Percentiles rank a stretch among this genome's conserved stretches.
Conservation (phyloP, 768 basidiomycete genomes). For the Solioccasus polychromus region DNA sequence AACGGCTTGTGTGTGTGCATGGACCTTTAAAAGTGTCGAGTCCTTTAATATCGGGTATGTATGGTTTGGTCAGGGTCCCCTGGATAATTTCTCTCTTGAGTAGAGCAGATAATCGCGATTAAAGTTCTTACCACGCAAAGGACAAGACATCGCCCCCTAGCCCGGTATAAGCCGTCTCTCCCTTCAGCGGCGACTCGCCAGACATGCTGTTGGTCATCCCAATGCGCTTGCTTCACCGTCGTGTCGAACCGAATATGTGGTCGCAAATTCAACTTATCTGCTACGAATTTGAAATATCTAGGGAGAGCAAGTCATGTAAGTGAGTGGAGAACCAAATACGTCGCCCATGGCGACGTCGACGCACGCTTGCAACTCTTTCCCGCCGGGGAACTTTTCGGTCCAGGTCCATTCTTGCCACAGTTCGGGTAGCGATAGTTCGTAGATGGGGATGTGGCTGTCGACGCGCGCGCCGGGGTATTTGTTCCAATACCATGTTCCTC, state of each 20-base stretch:
- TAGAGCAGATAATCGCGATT: neutral
- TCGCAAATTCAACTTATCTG: neutral
- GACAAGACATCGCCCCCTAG: neutral
- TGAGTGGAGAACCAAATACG: neutral
- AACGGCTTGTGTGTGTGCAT: neutral
- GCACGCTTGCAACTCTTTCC: conserved; percentile 1
- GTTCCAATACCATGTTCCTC: neutral
- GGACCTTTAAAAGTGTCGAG: neutral
- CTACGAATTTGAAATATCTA: conserved; percentile 3
- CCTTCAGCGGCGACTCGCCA: neutral
- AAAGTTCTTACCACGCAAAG: neutral
- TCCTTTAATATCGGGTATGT: neutral
- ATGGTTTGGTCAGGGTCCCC: neutral
- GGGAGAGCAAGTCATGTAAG: no score
- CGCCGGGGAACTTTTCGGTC: neutral
- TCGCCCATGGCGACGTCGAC: neutral
- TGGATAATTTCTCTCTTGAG: no score
- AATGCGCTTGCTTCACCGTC: neutral
- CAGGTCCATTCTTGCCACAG: neutral
- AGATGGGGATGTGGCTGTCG: neutral
- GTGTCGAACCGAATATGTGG: conserved; percentile 3
- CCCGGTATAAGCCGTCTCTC: neutral
- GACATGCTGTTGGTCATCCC: neutral
- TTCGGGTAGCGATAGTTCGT: neutral
- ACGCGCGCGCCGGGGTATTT: neutral